Evolutionary conservation across 2,329 filamentous ascomycete genomes (phyloP), one percentile per base, ranked within the genome.

Genomic region (Chaetomium strumarium): DNA sequence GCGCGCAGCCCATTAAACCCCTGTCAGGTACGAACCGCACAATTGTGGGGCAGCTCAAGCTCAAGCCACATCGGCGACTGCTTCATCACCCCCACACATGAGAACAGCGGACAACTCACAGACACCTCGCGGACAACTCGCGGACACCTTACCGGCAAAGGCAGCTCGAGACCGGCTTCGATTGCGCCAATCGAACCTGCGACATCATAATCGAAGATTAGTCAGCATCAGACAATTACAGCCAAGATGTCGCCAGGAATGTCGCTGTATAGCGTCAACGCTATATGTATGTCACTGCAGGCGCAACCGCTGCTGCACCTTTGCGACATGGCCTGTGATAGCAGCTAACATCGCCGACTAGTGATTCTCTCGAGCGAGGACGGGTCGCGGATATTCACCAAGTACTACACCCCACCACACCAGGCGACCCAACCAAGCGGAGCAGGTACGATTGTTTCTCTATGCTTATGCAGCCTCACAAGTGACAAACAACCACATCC

Each of bases 381-480:
- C 70, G 88, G 88, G 67, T 87, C 87, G 56, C 84, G 92, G 70
- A 88, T 97, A 74, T 90, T 96, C 70, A 83, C 90, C 66, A 96
- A 96, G 77, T 96, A 96, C 81, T 96, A 92, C 78, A 72, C 70
- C 71, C 75, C 71, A 75, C 86, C 70, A 70, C 86, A 75, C 66
- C 69, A 70, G 58, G 67, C 61, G 51, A 58, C 60, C 48, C 59
- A 62, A 45, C 57, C 58, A 52, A 53, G 60, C 53, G 56, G 60
- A 55, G 51, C 55, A 40, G 49, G 58, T 61, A 59, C 45, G 58
- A 60, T 17, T 17, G 12, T 42, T 34, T 16, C 53, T 53, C 60
- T 55, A 52, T 53, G 59, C 56, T 55, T 4, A 24, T 4, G 24
- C 24, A 24, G 51, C 53, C 45, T 51, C 43, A 53, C 52, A 39